Percentiles rank a stretch among this genome's conserved stretches.
Conservation (phyloP, 2,329 filamentous ascomycete species). For the Ceratocystiopsis minuta region DNA sequence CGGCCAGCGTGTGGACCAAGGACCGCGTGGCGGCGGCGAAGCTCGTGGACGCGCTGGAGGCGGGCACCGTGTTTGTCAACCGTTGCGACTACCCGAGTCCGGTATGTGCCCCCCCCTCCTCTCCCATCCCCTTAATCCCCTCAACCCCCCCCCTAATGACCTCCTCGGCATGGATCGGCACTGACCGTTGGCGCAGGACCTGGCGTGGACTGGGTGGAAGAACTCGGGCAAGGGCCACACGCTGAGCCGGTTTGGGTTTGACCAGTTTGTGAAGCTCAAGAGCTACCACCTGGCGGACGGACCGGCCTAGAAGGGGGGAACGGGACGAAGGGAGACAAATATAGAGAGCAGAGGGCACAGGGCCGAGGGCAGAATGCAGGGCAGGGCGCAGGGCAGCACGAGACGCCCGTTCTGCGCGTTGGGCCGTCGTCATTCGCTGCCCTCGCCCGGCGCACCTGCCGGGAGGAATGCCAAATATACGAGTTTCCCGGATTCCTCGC, state of each 20-base stretch:
- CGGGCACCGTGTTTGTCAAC: slow-evolving; percentile 92
- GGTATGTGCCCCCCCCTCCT: slow-evolving; percentile 33
- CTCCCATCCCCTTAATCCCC: no score
- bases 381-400: no score
- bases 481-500: no score
- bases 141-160: background rate
- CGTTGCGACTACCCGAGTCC: slow-evolving; percentile 82
- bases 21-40: slow-evolving; percentile 58
- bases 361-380: no score
- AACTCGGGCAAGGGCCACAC: slow-evolving; percentile 87
- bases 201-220: slow-evolving; percentile 97
- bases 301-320: slow-evolving; percentile 20
- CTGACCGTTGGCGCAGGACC: slow-evolving; percentile 37
- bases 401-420: no score
- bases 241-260: slow-evolving; percentile 76
- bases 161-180: no score
- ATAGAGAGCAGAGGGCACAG: no score
- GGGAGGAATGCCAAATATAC: no score
- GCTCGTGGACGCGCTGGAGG: slow-evolving; percentile 66
- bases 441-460: no score
- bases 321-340: no score
- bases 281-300: slow-evolving; percentile 85
- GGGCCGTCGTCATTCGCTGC: no score
- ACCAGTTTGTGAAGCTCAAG: slow-evolving; percentile 92
- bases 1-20: slow-evolving; percentile 95